These are phyloP conservation scores for Orbilia oligospora DNA, from an alignment of 2,329 filamentous ascomycete genomes.

Conservation along the genomic window DNA sequence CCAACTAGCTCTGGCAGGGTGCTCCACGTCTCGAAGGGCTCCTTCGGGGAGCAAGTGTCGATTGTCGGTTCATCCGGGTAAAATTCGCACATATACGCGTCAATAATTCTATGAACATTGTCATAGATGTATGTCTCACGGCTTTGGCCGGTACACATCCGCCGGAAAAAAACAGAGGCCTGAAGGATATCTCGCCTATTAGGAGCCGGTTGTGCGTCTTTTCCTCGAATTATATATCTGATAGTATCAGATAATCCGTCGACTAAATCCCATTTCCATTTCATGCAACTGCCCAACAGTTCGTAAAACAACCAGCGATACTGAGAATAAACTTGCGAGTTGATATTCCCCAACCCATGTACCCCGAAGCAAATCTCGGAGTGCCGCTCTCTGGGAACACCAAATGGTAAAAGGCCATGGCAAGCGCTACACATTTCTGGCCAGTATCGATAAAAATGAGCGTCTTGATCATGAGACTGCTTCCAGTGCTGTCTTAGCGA, in stretches of 20 bases:
- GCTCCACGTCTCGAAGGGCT: neutral
- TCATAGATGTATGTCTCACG: too few species aligned
- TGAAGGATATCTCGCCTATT: too few species aligned
- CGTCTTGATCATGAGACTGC: neutral
- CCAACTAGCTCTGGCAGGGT: neutral
- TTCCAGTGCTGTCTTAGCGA: neutral
- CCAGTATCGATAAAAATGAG: neutral
- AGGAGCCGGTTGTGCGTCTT: too few species aligned
- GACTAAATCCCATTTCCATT: too few species aligned
- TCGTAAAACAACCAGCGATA: neutral
- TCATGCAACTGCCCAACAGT: neutral
- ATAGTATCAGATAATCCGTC: too few species aligned
- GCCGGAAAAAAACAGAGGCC: too few species aligned
- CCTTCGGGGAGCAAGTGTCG: too few species aligned
- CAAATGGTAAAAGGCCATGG: neutral
- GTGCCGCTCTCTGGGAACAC: neutral
- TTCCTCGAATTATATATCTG: too few species aligned
- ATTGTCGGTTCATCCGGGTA: too few species aligned
- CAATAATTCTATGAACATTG: too few species aligned
- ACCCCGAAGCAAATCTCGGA: neutral
- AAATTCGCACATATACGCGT: too few species aligned
- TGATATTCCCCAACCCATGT: neutral
- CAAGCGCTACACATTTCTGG: neutral
- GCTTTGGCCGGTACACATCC: too few species aligned
- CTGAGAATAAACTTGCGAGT: neutral